A percentile compares a stretch with the other conserved stretches of the same genome.
These are phyloP conservation scores for Phoma sp. DNA, from an alignment of 2,329 filamentous ascomycete species.

Conservation along the genomic window DNA sequence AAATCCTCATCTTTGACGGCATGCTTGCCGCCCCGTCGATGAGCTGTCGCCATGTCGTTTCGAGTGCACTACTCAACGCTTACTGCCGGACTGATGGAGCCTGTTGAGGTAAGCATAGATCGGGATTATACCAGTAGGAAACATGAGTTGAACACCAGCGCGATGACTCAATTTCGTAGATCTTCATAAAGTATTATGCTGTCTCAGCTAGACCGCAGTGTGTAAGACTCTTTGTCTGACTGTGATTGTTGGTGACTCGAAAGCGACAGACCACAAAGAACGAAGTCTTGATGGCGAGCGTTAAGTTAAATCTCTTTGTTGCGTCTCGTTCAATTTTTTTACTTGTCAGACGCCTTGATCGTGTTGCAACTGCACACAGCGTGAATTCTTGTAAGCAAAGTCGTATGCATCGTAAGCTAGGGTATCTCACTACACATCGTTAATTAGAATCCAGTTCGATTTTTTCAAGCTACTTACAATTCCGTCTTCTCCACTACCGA, in stretches of 20 bases:
- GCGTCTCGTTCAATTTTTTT: neutral
- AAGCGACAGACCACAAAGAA: neutral
- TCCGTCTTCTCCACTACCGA: constrained; percentile 38
- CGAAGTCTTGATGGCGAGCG: neutral
- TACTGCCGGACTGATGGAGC: no score
- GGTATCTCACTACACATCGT: constrained; percentile 41
- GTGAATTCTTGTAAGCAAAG: neutral
- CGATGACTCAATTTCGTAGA: neutral
- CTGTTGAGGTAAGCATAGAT: no score
- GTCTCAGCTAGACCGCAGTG: neutral
- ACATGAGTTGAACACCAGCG: neutral
- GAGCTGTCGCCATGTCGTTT: constrained; percentile 19
- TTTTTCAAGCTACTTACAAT: constrained; percentile 42
- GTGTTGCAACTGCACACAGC: no score
- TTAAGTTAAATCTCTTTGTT: neutral
- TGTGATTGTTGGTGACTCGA: neutral
- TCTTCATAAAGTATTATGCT: no score
- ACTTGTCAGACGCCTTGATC: neutral
- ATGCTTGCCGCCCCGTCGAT: constrained; percentile 40
- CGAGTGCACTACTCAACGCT: neutral
- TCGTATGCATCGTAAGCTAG: constrained; percentile 22
- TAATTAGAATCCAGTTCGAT: constrained; percentile 21
- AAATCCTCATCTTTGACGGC: constrained; percentile 33
- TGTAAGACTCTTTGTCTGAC: constrained; percentile 2
- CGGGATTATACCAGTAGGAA: no score